Conservation (phyloP, 352 stramenopile species). For the Pythium biforme region DNA sequence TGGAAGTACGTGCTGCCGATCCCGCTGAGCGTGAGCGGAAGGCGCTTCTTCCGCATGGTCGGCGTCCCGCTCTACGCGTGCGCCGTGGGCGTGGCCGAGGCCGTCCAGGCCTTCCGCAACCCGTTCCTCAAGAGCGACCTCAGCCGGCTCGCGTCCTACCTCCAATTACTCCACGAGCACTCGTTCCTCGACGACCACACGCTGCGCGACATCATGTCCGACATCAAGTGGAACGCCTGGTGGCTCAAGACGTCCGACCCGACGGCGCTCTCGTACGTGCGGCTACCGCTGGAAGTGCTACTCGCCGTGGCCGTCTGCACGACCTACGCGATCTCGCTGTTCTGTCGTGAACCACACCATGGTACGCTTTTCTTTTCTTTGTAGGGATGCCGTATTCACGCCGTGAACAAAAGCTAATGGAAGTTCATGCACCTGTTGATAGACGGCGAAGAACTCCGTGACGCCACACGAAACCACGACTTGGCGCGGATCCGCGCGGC, state of each 20-base stretch:
- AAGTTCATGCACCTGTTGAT: constrained; percentile 2
- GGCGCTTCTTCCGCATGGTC: constrained; percentile 49
- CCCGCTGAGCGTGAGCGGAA: constrained; percentile 55
- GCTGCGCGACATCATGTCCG: constrained; percentile 29
- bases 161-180: constrained; percentile 30
- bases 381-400: no score
- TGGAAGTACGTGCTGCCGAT: constrained; percentile 71
- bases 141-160: constrained; percentile 36
- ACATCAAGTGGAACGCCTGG: constrained; percentile 37
- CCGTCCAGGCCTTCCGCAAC: constrained; percentile 45
- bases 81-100: constrained; percentile 48
- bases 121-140: constrained; percentile 45
- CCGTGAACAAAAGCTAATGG: not conserved
- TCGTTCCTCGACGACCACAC: constrained; percentile 32
- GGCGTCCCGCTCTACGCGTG: constrained; percentile 71
- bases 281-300: constrained; percentile 45
- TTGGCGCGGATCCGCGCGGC: constrained; percentile 52
- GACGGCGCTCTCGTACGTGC: constrained; percentile 33
- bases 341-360: constrained; percentile 68
- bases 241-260: constrained; percentile 27
- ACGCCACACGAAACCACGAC: constrained; percentile 76
- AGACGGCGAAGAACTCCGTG: constrained; percentile 77
- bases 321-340: constrained; percentile 58
- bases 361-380: constrained; percentile 35
- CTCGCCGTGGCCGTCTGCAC: constrained; percentile 47